Evolutionary conservation across 2,329 filamentous ascomycete genomes (phyloP).

Genomic region (Trichoderma polysporum): DNA sequence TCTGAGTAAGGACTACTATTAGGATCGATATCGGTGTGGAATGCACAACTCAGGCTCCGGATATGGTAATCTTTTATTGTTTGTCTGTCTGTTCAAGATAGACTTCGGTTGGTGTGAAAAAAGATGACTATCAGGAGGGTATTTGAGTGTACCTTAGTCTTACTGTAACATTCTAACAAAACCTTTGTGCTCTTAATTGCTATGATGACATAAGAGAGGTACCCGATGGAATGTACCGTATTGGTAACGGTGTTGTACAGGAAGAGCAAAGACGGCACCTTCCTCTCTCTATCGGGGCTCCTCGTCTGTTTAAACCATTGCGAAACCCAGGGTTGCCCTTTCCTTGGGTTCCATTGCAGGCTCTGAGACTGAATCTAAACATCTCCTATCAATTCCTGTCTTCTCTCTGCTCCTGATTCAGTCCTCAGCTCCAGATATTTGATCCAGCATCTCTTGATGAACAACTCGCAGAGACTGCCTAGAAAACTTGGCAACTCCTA

Average conservation of each 20-base stretch:
- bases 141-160: too few relatives aligned
- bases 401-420: background rate
- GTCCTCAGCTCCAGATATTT: too few relatives aligned
- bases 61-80: too few relatives aligned
- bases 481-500: background rate
- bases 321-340: background rate
- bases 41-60: too few relatives aligned
- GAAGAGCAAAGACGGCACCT: background rate
- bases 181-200: background rate
- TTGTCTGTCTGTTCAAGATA: too few relatives aligned
- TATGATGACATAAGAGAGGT: background rate
- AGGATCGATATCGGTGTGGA: too few relatives aligned
- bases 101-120: too few relatives aligned
- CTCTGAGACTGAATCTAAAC: background rate
- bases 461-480: background rate
- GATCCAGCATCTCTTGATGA: background rate
- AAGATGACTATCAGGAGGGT: too few relatives aligned
- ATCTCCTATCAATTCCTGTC: background rate
- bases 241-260: background rate
- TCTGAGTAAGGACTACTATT: background rate
- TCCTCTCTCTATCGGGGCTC: background rate
- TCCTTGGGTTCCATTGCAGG: too few relatives aligned
- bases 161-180: too few relatives aligned
- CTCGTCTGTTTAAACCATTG: background rate
- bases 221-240: background rate